These are phyloP conservation scores for Pythium phragmitis DNA, from an alignment of 352 stramenopile species.

Conservation along the genomic window DNA sequence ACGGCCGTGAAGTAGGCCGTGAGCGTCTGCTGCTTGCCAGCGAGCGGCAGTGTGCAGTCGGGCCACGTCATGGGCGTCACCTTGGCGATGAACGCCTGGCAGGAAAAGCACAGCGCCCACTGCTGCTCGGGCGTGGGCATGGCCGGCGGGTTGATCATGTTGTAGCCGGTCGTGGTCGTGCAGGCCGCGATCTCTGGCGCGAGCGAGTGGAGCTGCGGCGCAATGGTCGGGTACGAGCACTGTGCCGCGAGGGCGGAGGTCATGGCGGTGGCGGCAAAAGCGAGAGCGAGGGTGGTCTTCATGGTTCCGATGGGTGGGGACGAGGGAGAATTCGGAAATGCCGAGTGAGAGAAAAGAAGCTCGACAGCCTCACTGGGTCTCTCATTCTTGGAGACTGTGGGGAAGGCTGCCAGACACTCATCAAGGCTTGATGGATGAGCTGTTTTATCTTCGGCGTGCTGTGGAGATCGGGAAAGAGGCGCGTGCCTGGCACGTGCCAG, in stretches of 20 bases:
- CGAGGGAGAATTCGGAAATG: conserved; percentile 10
- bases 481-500: neutral
- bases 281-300: conserved; percentile 13
- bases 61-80: conserved; percentile 20
- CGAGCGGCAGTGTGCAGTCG: conserved; percentile 20
- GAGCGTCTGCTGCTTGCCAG: conserved; percentile 20
- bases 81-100: conserved; percentile 19
- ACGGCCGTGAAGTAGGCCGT: conserved; percentile 18
- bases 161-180: conserved; percentile 8
- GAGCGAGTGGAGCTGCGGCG: conserved; percentile 18
- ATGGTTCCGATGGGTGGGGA: conserved; percentile 1
- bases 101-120: conserved; percentile 17
- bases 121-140: conserved; percentile 16
- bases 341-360: too few relatives aligned
- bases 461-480: neutral
- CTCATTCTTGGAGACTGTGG: too few relatives aligned
- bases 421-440: too few relatives aligned
- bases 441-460: too few relatives aligned
- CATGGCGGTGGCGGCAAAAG: neutral
- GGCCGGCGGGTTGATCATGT: conserved; percentile 15
- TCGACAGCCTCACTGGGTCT: too few relatives aligned
- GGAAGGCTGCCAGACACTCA: too few relatives aligned
- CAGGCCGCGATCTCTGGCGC: conserved; percentile 16
- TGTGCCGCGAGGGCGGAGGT: conserved; percentile 1
- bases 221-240: conserved; percentile 14